Conservation (phyloP, 768 basidiomycete genomes). For the Macrolepiota fuliginosa region DNA sequence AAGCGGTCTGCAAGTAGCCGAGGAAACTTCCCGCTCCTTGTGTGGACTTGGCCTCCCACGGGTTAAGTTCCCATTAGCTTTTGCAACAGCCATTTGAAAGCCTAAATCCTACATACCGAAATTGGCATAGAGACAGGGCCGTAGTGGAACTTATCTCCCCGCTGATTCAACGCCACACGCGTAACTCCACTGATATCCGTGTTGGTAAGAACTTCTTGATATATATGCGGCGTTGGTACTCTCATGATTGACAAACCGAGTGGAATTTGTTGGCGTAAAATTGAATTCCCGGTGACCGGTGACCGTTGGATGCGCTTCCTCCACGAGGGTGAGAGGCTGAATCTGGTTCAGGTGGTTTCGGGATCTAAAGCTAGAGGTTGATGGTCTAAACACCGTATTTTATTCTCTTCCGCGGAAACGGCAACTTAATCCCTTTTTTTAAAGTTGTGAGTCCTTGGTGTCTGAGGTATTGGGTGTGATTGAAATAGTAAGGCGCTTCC, state of each 20-base stretch:
- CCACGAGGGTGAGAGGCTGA: neutral
- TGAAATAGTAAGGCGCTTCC: neutral
- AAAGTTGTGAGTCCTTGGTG: neutral
- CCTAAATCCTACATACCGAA: neutral
- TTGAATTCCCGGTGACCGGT: neutral
- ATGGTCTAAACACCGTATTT: neutral
- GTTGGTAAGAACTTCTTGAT: neutral
- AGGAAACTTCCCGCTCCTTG: neutral
- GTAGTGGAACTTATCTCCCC: neutral
- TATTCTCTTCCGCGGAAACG: neutral
- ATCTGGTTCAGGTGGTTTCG: neutral
- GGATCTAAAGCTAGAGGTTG: neutral
- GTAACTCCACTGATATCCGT: neutral
- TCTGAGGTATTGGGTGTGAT: neutral
- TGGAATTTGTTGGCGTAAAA: neutral
- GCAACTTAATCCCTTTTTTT: neutral
- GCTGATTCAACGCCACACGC: neutral
- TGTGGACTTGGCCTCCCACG: slow-evolving; percentile 2
- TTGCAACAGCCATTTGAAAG: neutral
- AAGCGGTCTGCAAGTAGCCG: slow-evolving; percentile 1
- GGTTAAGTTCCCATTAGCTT: neutral
- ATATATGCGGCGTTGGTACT: too few relatives aligned
- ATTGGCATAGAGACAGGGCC: neutral
- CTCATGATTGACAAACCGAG: too few relatives aligned
- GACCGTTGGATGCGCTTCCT: neutral